Evolutionary conservation across 2,329 filamentous ascomycete species (phyloP).

Genomic region (Paecilomyces dactylethromorphus): DNA sequence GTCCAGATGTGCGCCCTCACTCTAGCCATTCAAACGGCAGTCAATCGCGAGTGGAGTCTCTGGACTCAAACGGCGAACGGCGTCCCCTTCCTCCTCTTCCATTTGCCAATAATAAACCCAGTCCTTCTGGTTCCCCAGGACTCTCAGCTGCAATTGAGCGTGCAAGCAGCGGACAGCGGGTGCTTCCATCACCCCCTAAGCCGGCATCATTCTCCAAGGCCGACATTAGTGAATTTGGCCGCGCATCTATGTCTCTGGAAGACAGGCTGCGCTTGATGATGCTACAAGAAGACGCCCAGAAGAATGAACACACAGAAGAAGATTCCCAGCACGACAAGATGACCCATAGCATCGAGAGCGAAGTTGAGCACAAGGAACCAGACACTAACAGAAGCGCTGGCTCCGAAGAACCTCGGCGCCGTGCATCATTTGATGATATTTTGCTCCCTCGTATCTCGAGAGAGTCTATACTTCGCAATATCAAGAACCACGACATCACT

Average conservation of each 20-base stretch:
- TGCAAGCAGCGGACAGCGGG: slow-evolving; percentile 59
- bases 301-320: slow-evolving; percentile 1
- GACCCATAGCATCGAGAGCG: not conserved
- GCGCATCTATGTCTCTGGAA: slow-evolving; percentile 73
- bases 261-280: slow-evolving; percentile 85
- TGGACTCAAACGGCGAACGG: slow-evolving; percentile 71
- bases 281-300: slow-evolving; percentile 37
- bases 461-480: slow-evolving; percentile 85
- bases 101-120: slow-evolving; percentile 34
- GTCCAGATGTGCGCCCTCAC: slow-evolving; percentile 52
- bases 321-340: not conserved
- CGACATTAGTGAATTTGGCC: slow-evolving; percentile 70
- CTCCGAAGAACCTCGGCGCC: slow-evolving; percentile 25
- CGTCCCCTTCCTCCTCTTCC: slow-evolving; percentile 84
- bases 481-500: slow-evolving; percentile 60
- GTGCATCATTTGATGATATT: slow-evolving; percentile 55
- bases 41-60: slow-evolving; percentile 62
- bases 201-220: slow-evolving; percentile 64
- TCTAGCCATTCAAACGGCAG: slow-evolving; percentile 19
- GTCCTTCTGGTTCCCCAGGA: slow-evolving; percentile 53
- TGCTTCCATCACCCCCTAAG: slow-evolving; percentile 64
- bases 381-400: slow-evolving; percentile 39
- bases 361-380: slow-evolving; percentile 17
- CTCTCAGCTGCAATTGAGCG: slow-evolving; percentile 67
- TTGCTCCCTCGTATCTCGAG: slow-evolving; percentile 73